phyloP scores from a whole-genome alignment of 257 asterid genomes.

The Datura wrightii region DNA sequence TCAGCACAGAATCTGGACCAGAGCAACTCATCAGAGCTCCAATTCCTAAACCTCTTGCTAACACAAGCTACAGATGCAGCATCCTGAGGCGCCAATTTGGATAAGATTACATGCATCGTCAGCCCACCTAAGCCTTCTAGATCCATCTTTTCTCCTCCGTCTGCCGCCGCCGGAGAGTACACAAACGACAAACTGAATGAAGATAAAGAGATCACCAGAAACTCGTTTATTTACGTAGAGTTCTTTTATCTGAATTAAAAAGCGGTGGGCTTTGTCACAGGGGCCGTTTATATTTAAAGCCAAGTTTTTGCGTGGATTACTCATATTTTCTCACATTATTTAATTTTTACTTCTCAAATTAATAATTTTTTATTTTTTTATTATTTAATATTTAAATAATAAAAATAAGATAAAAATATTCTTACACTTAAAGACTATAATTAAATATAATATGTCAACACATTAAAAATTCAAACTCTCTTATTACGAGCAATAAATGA shows the following conservation, averaged over 20 bases:
- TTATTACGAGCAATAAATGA: too few relatives aligned
- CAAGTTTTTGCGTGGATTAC: too few relatives aligned
- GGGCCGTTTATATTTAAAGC: too few relatives aligned
- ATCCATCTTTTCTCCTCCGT: slow-evolving; percentile 45
- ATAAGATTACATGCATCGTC: slow-evolving; percentile 69
- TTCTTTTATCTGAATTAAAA: neutral
- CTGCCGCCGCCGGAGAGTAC: neutral
- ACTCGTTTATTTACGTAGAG: neutral
- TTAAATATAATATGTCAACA: too few relatives aligned
- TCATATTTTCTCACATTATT: too few relatives aligned
- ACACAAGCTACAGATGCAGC: slow-evolving; percentile 70
- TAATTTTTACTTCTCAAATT: too few relatives aligned
- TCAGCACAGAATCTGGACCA: slow-evolving; percentile 73
- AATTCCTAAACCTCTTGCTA: slow-evolving; percentile 53
- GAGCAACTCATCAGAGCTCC: slow-evolving; percentile 80
- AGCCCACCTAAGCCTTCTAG: slow-evolving; percentile 73
- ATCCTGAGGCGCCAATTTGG: slow-evolving; percentile 66
- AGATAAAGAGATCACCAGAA: neutral
- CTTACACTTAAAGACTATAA: too few relatives aligned
- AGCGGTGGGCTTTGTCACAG: neutral
- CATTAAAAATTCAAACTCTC: too few relatives aligned
- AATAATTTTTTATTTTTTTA: too few relatives aligned
- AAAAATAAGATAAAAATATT: too few relatives aligned
- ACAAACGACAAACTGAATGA: neutral
- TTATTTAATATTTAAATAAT: too few relatives aligned